Conservation (phyloP, 2,329 filamentous ascomycete species). For the Rhytidhysteron rufulum region DNA sequence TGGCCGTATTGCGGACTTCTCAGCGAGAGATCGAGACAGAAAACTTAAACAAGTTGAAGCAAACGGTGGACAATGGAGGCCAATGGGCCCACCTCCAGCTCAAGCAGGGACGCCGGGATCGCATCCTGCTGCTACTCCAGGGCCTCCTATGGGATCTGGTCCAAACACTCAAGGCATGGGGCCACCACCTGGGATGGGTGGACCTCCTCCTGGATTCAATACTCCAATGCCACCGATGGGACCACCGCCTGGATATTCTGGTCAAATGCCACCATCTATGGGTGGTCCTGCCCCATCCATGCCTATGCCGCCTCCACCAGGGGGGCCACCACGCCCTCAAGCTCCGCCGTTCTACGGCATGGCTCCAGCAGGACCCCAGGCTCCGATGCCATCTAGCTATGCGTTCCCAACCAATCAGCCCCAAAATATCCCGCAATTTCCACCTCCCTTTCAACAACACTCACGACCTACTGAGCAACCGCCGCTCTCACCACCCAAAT, state of each 20-base stretch:
- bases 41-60: constrained; percentile 67
- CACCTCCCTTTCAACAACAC: no score
- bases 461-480: constrained; percentile 42
- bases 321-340: constrained; percentile 17
- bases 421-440: constrained; percentile 7
- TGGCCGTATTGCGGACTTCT: constrained; percentile 74
- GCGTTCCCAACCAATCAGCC: constrained; percentile 12
- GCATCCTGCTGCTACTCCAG: background rate
- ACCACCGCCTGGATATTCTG: constrained; percentile 5
- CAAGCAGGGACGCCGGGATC: background rate
- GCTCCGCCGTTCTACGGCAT: constrained; percentile 53
- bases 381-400: constrained; percentile 43
- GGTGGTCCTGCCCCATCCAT: constrained; percentile 14
- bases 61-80: constrained; percentile 56
- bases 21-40: constrained; percentile 69
- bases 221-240: constrained; percentile 3
- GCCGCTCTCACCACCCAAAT: constrained; percentile 15
- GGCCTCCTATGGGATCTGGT: background rate
- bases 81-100: constrained; percentile 39
- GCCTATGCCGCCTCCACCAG: constrained; percentile 5
- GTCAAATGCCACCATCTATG: constrained; percentile 20
- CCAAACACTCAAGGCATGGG: constrained; percentile 12
- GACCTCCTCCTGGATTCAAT: constrained; percentile 4
- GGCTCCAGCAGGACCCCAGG: constrained; percentile 39
- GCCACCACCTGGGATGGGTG: constrained; percentile 8